phyloP scores from a whole-genome alignment of 2,329 filamentous ascomycete species.

The Pseudomassariella vexata region DNA sequence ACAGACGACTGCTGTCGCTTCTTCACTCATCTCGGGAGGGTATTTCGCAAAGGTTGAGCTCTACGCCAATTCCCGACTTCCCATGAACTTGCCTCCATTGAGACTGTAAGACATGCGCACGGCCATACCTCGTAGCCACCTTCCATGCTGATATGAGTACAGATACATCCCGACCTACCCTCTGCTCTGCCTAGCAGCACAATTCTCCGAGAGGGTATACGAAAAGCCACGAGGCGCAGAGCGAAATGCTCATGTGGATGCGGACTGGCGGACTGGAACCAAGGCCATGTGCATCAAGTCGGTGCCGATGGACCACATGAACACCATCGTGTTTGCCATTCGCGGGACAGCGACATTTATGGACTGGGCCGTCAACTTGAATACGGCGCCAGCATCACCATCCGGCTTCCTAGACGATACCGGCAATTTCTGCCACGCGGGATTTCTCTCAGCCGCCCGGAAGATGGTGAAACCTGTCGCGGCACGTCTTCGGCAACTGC shows the following conservation, averaged over 20 bases:
- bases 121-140: too few species aligned
- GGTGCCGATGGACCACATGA: conserved; percentile 69
- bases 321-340: conserved; percentile 78
- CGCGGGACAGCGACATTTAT: conserved; percentile 74
- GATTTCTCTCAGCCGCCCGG: conserved; percentile 70
- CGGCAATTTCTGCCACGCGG: conserved; percentile 73
- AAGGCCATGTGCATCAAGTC: conserved; percentile 85
- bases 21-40: conserved; percentile 38
- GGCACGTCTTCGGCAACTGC: conserved; percentile 58
- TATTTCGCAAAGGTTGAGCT: conserved; percentile 73
- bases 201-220: conserved; percentile 73
- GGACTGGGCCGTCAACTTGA: conserved; percentile 83
- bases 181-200: conserved; percentile 71
- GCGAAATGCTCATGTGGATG: conserved; percentile 61
- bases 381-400: conserved; percentile 61
- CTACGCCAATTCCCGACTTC: conserved; percentile 73
- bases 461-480: conserved; percentile 73
- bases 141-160: conserved; percentile 13
- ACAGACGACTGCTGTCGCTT: conserved; percentile 26
- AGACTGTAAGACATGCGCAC: conserved; percentile 59
- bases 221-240: conserved; percentile 56
- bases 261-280: conserved; percentile 67
- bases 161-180: conserved; percentile 72
- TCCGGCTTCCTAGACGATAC: conserved; percentile 69
- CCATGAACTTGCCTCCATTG: conserved; percentile 60